phyloP scores from a whole-genome alignment of 2,329 filamentous ascomycete species.

The Tolypocladium amazonense region DNA sequence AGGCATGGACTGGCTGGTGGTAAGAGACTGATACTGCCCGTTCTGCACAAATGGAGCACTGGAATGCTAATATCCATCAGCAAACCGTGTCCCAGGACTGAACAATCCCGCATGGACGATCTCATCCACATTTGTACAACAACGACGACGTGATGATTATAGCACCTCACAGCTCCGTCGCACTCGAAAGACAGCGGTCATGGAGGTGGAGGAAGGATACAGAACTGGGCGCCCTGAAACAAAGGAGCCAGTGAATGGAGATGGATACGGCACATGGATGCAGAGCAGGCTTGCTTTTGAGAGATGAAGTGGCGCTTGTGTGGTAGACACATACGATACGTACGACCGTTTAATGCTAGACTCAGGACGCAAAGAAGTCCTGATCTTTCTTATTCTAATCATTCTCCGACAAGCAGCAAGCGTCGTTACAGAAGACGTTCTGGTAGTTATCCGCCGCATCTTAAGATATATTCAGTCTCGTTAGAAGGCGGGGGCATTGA shows the following conservation, averaged over 20 bases:
- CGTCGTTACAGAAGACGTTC: not conserved
- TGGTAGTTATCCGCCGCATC: not conserved
- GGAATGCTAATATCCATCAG: conserved; percentile 8
- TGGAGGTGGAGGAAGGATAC: conserved; percentile 5
- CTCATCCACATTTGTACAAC: conserved; percentile 17
- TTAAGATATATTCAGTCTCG: not conserved
- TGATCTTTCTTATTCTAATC: not conserved
- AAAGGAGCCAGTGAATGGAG: not conserved
- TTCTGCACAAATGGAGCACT: not conserved
- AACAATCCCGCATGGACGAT: conserved; percentile 5
- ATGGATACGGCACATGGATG: not conserved
- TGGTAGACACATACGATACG: conserved; percentile 4
- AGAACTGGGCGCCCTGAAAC: conserved; percentile 1
- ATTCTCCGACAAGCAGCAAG: not conserved
- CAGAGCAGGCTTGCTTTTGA: not conserved
- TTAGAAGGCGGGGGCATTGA: too few relatives aligned
- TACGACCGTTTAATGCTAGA: conserved; percentile 9
- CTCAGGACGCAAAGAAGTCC: not conserved
- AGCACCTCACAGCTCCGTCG: conserved; percentile 14
- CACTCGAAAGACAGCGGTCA: conserved; percentile 16
- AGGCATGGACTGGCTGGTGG: conserved; percentile 98
- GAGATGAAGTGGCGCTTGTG: not conserved
- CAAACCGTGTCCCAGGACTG: conserved; percentile 27
- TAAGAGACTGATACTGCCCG: conserved; percentile 31
- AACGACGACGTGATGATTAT: conserved; percentile 19